A percentile compares a stretch with the other conserved stretches of the same genome.
Conservation (phyloP, 2,329 filamentous ascomycete species). For the Verticillium albo-atrum region DNA sequence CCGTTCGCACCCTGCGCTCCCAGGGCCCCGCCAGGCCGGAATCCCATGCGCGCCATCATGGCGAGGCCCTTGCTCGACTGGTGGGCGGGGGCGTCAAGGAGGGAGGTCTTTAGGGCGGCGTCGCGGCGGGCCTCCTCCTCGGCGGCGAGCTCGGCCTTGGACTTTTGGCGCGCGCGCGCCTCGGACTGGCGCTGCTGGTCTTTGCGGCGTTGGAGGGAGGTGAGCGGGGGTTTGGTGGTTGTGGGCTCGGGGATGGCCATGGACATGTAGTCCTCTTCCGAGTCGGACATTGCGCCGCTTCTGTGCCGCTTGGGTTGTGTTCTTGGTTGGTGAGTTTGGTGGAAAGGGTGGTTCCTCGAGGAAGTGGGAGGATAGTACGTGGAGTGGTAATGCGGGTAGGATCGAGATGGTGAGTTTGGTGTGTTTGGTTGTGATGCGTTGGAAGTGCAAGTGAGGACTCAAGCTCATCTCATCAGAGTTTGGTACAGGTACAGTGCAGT, state of each 20-base stretch:
- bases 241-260: slow-evolving; percentile 69
- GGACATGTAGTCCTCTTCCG: slow-evolving; percentile 95
- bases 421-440: neutral
- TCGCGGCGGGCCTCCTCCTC: slow-evolving; percentile 71
- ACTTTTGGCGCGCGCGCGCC: slow-evolving; percentile 63
- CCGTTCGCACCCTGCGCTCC: slow-evolving; percentile 60
- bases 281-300: slow-evolving; percentile 41
- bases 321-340: neutral
- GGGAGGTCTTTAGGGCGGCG: slow-evolving; percentile 67
- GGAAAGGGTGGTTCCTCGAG: too few species aligned
- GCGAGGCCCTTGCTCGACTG: slow-evolving; percentile 79
- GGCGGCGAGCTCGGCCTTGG: slow-evolving; percentile 77
- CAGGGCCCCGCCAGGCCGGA: slow-evolving; percentile 66
- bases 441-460: neutral
- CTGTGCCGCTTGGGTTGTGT: neutral
- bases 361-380: too few species aligned
- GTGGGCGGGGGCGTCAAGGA: slow-evolving; percentile 53
- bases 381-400: neutral
- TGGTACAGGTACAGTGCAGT: neutral
- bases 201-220: slow-evolving; percentile 49
- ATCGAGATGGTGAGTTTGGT: neutral
- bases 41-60: slow-evolving; percentile 98
- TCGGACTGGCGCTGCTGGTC: slow-evolving; percentile 60
- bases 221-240: slow-evolving; percentile 35
- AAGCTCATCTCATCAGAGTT: neutral